Evolutionary conservation across 2,329 filamentous ascomycete genomes (phyloP).

Genomic region (Nigrograna mackinnonii): DNA sequence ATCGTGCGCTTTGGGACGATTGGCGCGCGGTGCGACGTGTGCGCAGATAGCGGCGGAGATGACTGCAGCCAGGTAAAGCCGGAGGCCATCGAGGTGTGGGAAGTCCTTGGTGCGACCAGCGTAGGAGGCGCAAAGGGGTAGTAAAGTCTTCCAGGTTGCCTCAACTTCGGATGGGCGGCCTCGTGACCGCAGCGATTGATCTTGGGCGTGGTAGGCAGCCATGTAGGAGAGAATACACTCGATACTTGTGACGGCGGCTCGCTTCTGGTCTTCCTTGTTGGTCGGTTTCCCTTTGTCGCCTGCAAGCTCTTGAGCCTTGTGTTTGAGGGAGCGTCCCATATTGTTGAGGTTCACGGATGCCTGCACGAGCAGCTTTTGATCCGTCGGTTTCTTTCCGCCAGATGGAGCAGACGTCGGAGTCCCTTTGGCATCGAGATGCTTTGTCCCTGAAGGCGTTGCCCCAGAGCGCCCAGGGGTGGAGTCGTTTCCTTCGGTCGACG

Average conservation of each 20-base stretch:
- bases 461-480: constrained; percentile 38
- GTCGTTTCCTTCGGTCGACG: constrained; percentile 37
- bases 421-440: constrained; percentile 23
- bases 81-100: constrained; percentile 44
- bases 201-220: constrained; percentile 39
- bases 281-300: constrained; percentile 23
- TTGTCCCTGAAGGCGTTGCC: constrained; percentile 25
- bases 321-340: constrained; percentile 51
- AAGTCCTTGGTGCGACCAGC: constrained; percentile 34
- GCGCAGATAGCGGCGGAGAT: constrained; percentile 43
- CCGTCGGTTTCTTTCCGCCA: constrained; percentile 32
- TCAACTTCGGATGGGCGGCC: constrained; percentile 37
- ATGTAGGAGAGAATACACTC: constrained; percentile 51
- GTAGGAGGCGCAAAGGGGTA: constrained; percentile 39
- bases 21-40: constrained; percentile 31
- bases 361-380: constrained; percentile 40
- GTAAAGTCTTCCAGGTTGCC: constrained; percentile 40
- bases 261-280: constrained; percentile 38
- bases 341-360: constrained; percentile 45
- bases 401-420: constrained; percentile 34
- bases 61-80: constrained; percentile 43
- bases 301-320: constrained; percentile 44
- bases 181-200: constrained; percentile 29
- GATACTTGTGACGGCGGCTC: constrained; percentile 45
- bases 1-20: constrained; percentile 24